phyloP scores from a whole-genome alignment of 192 early-diverging fungal species.

The Podila epigama region DNA sequence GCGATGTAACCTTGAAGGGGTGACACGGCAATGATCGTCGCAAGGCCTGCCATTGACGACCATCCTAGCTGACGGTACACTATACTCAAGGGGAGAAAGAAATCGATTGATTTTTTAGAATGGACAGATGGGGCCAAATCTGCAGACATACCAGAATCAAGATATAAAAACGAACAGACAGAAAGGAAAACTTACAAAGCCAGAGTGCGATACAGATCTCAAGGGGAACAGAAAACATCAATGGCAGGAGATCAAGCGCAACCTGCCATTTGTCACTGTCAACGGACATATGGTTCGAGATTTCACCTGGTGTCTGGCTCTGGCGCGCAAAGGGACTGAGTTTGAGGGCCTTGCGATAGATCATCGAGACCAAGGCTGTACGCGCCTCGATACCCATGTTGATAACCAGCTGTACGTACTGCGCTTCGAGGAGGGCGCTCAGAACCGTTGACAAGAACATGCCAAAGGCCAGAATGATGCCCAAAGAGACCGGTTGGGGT shows the following conservation, averaged over 20 bases:
- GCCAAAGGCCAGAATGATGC: not conserved
- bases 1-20: constrained; percentile 10
- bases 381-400: constrained; percentile 70
- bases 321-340: constrained; percentile 62
- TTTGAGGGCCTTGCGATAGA: constrained; percentile 80
- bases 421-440: not conserved
- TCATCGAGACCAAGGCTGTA: constrained; percentile 71
- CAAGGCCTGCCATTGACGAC: constrained; percentile 1
- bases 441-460: constrained; percentile 1
- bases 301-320: constrained; percentile 5
- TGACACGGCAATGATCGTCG: not conserved
- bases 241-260: not conserved
- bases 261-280: not conserved
- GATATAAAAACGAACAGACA: not conserved
- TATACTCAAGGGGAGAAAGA: not conserved
- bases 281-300: not conserved
- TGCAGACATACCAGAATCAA: not conserved
- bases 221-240: not conserved
- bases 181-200: not conserved
- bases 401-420: constrained; percentile 19
- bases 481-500: not conserved
- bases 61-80: constrained; percentile 7
- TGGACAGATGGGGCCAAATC: not conserved
- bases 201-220: constrained; percentile 2
- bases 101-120: not conserved